phyloP scores from a whole-genome alignment of 2,329 filamentous ascomycete genomes.

The Diplodia corticola region DNA sequence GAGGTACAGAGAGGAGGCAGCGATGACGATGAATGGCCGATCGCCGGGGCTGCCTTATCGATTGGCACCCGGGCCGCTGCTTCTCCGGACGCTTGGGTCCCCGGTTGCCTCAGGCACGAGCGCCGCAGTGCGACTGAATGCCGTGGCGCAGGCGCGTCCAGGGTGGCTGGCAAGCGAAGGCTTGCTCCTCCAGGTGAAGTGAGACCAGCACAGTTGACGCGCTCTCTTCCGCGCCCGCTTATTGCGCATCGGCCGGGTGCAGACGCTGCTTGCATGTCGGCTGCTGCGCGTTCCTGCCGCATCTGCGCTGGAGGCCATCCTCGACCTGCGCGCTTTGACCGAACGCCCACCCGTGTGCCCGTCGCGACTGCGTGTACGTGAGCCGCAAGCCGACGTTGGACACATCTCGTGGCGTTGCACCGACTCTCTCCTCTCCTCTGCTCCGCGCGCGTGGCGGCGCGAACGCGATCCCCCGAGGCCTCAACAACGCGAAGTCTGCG shows the following conservation, averaged over 20 bases:
- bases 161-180: conserved; percentile 2
- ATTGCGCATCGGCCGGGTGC: not conserved
- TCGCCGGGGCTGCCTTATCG: conserved; percentile 1
- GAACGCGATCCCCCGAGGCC: conserved; percentile 4
- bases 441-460: conserved; percentile 7
- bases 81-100: not conserved
- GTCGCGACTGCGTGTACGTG: not conserved
- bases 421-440: conserved; percentile 6
- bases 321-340: not conserved
- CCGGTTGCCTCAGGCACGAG: not conserved
- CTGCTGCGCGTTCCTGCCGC: not conserved
- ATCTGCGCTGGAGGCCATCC: not conserved
- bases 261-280: not conserved
- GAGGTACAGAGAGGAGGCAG: conserved; percentile 4
- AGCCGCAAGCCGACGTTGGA: conserved; percentile 2
- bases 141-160: not conserved
- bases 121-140: not conserved
- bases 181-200: conserved; percentile 6
- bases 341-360: not conserved
- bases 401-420: conserved; percentile 11
- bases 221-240: not conserved
- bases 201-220: conserved; percentile 12
- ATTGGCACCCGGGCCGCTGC: conserved; percentile 6
- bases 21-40: conserved; percentile 14
- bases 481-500: conserved; percentile 17